Evolutionary conservation across 441 rosid genomes (phyloP), one percentile per base, ranked within the genome.

Genomic region (Pelargonium australe): DNA sequence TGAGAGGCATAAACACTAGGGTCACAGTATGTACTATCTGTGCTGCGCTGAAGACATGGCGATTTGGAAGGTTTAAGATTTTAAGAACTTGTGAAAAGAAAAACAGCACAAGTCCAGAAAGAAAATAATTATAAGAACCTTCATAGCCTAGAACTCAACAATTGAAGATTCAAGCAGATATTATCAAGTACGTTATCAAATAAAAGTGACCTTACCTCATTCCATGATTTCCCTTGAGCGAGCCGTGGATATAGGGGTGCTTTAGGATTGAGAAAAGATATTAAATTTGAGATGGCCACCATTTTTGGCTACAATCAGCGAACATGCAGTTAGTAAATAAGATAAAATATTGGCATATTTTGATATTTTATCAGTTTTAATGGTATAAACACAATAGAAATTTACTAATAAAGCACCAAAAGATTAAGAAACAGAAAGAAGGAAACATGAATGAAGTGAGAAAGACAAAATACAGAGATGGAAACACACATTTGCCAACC

Each of bases 211-310:
- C 89, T 84, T 68, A 90, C 98, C 72, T 86, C 96, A 72, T 91
- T 74, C 99, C 97, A 94, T 53, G 86, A 82, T 80, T 89, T 94
- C 71, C 91, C 89, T 75, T 79, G 86, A 76, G 98, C 91, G 73
- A 94, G 93, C 49, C 98, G 96, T 0, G 96, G 96, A 82, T 88
- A 94, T 0, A 91, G 72, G 13, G 98, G 97, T 55, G 95, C 97
- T 70, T 91, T 94, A 23, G 96, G 96, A 78, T 91, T 86, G 43
- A 66, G 70, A 74, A 87, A 94, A 7, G 86, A 67, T 61, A 91
- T 68, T 45, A 71, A 31, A 76, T 87, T 88, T 45, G 97, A 94
- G 66, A 86, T 70, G 19, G 89, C 91, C 65, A 94, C 78, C 75
- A 94, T 73, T 73, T 80, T 85, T 68, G 97, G 99, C 99, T 89